These are phyloP conservation scores for Metschnikowia vanudenii DNA, from an alignment of 805 yeast species.

Conservation along the genomic window DNA sequence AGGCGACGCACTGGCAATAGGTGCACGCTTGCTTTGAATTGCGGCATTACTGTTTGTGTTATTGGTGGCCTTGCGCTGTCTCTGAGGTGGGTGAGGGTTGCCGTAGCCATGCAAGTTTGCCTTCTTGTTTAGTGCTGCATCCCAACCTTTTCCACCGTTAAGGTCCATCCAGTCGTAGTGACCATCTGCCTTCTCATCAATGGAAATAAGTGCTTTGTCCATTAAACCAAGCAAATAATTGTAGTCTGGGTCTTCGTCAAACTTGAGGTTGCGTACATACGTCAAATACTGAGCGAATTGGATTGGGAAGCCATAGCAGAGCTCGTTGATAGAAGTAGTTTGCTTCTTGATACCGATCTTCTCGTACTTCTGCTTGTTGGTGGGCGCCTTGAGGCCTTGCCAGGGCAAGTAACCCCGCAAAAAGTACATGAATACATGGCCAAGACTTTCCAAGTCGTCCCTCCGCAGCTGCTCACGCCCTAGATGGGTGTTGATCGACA, in stretches of 20 bases:
- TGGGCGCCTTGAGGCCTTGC: conserved; percentile 98
- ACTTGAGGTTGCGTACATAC: conserved; percentile 81
- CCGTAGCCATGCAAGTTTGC: conserved; percentile 96
- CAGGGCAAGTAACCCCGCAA: conserved; percentile 93
- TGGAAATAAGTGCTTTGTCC: conserved; percentile 71
- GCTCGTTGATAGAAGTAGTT: conserved; percentile 78
- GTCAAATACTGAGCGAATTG: conserved; percentile 92
- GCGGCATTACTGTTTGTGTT: conserved; percentile 13
- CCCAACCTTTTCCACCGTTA: conserved; percentile 97
- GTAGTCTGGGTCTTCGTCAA: conserved; percentile 94
- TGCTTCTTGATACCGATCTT: conserved; percentile 96
- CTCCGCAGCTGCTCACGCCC: conserved; percentile 97
- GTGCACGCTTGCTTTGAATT: conserved; percentile 11
- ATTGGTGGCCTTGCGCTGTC: conserved; percentile 23
- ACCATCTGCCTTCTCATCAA: conserved; percentile 74
- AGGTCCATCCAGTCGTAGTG: conserved; percentile 98
- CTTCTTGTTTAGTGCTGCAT: conserved; percentile 80
- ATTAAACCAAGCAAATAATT: conserved; percentile 77
- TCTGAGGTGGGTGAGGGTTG: conserved; percentile 74
- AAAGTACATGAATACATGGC: conserved; percentile 95
- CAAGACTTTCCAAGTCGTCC: conserved; percentile 94
- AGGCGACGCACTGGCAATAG: conserved; percentile 7
- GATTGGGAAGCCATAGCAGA: conserved; percentile 85
- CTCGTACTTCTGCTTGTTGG: conserved; percentile 96
- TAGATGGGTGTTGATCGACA: conserved; percentile 95